Evolutionary conservation across 2,329 filamentous ascomycete genomes (phyloP).

Genomic region (Nannizziopsis arthrosporioides): DNA sequence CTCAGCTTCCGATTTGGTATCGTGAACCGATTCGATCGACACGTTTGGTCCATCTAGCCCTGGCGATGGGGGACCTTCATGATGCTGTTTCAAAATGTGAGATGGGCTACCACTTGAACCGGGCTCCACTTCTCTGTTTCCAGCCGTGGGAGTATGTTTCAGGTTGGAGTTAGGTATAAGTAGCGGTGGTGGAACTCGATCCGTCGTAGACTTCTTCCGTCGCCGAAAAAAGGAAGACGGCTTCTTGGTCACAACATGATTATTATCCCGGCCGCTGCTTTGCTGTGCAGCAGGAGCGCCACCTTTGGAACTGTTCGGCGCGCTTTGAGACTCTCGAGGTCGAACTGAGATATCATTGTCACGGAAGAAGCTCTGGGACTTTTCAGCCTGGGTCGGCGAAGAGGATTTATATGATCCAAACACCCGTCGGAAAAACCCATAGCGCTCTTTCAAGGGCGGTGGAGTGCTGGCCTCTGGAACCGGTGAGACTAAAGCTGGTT

Average conservation of each 20-base stretch:
- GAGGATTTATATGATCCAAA: slow-evolving; percentile 63
- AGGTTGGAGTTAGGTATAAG: slow-evolving; percentile 35
- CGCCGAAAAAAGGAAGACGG: slow-evolving; percentile 88
- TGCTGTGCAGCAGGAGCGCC: slow-evolving; percentile 18
- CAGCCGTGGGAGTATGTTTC: slow-evolving; percentile 17
- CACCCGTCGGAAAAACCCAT: slow-evolving; percentile 84
- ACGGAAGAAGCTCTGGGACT: slow-evolving; percentile 2
- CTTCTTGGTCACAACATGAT: slow-evolving; percentile 63
- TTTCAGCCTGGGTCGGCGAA: slow-evolving; percentile 15
- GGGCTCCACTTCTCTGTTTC: slow-evolving; percentile 23
- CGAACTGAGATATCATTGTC: slow-evolving; percentile 5
- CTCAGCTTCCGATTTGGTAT: slow-evolving; percentile 2
- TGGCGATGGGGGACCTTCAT: slow-evolving; percentile 33
- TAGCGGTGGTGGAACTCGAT: slow-evolving; percentile 51
- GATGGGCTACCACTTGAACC: slow-evolving; percentile 71
- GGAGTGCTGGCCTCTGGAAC: slow-evolving; percentile 32
- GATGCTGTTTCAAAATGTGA: slow-evolving; percentile 76
- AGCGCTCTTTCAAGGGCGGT: slow-evolving; percentile 51
- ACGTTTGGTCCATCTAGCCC: slow-evolving; percentile 18
- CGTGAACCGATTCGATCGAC: slow-evolving; percentile 7
- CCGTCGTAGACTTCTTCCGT: slow-evolving; percentile 72
- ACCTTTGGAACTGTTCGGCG: slow-evolving; percentile 17
- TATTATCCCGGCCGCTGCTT: slow-evolving; percentile 24
- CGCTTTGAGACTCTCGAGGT: slow-evolving; percentile 10
- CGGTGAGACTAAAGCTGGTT: slow-evolving; percentile 27